Evolutionary conservation across 164 flowering plant genomes (phyloP).

Genomic region (Paratinospora sagittata): DNA sequence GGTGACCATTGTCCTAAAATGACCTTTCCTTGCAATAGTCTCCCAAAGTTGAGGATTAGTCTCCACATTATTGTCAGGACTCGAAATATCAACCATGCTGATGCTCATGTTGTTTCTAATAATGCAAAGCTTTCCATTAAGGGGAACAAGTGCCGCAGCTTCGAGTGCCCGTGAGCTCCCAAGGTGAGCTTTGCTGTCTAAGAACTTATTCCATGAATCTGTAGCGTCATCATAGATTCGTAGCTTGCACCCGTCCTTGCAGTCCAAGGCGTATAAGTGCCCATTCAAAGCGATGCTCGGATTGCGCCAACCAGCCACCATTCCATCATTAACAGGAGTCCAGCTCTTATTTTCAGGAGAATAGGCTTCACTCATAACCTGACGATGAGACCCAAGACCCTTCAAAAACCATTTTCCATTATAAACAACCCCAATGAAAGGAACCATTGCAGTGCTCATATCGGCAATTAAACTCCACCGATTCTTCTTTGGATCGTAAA

Average conservation of each 20-base stretch:
- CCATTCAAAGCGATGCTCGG: conserved; percentile 82
- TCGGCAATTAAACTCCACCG: conserved; percentile 83
- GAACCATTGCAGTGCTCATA: conserved; percentile 95
- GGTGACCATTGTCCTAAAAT: conserved; percentile 56
- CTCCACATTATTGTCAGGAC: conserved; percentile 50
- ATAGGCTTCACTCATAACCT: conserved; percentile 91
- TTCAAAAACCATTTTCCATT: conserved; percentile 84
- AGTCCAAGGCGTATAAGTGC: conserved; percentile 73
- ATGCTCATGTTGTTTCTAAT: conserved; percentile 97
- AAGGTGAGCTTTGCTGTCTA: conserved; percentile 81
- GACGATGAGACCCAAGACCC: conserved; percentile 73
- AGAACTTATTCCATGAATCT: conserved; percentile 74
- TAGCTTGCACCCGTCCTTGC: conserved; percentile 90
- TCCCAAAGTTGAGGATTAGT: conserved; percentile 77
- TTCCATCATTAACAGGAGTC: conserved; percentile 61
- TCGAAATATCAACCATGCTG: conserved; percentile 74
- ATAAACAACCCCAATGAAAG: conserved; percentile 84
- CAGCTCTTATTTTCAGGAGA: conserved; percentile 65
- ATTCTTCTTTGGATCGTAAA: conserved; percentile 79
- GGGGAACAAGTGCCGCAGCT: conserved; percentile 91
- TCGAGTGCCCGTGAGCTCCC: conserved; percentile 82
- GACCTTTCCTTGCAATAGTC: conserved; percentile 68
- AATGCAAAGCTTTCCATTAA: conserved; percentile 89
- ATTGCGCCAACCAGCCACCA: conserved; percentile 92
- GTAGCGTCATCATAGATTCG: conserved; percentile 63